Percentiles rank a stretch among this genome's conserved stretches.
These are phyloP conservation scores for Metschnikowia aberdeeniae DNA, from an alignment of 805 yeast genomes.

Conservation along the genomic window DNA sequence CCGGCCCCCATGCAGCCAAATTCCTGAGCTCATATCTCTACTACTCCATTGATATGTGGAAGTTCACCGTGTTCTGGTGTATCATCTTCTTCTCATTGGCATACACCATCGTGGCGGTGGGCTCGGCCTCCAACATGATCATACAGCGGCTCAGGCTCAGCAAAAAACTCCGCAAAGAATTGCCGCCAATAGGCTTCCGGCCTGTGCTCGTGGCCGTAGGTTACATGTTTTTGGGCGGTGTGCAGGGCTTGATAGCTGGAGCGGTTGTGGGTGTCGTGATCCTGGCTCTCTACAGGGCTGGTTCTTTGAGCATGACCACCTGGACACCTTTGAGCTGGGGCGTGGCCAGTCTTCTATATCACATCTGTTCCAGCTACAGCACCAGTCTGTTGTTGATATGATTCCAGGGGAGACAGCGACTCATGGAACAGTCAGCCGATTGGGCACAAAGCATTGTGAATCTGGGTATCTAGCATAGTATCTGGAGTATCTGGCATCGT, in stretches of 20 bases:
- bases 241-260: constrained; percentile 69
- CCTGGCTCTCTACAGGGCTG: constrained; percentile 73
- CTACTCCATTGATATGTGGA: constrained; percentile 70
- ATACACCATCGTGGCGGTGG: constrained; percentile 59
- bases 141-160: constrained; percentile 19
- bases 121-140: constrained; percentile 42
- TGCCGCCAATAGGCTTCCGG: constrained; percentile 12
- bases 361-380: constrained; percentile 64
- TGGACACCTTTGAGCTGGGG: constrained; percentile 94
- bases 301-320: constrained; percentile 82
- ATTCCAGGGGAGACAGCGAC: neutral
- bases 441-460: too few relatives aligned
- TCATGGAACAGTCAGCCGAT: too few relatives aligned
- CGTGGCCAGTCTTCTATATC: constrained; percentile 59
- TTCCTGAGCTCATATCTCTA: constrained; percentile 59
- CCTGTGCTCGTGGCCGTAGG: constrained; percentile 40
- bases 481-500: too few relatives aligned
- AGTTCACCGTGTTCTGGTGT: constrained; percentile 79
- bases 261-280: constrained; percentile 71
- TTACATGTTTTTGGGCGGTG: constrained; percentile 52
- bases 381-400: constrained; percentile 30
- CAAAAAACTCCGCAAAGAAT: constrained; percentile 1
- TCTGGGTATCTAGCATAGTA: too few relatives aligned
- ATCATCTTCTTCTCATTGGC: constrained; percentile 61
- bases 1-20: constrained; percentile 32